Evolutionary conservation across 2,329 filamentous ascomycete genomes (phyloP), one percentile per base, ranked within the genome.

Genomic region (Aquanectria penicillioides): DNA sequence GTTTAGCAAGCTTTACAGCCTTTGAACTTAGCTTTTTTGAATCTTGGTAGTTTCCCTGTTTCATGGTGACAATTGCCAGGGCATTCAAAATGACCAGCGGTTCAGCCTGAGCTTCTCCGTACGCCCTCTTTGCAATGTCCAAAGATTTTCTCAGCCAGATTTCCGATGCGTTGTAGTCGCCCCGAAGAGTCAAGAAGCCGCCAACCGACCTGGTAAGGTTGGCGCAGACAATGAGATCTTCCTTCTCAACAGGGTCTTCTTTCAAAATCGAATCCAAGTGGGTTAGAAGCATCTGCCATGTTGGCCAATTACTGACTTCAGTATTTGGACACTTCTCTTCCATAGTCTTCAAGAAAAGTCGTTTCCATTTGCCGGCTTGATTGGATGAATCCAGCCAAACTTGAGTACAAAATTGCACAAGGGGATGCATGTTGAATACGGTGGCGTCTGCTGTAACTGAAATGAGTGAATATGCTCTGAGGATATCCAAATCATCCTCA

Each of bases 381-480:
- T 56, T 55, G n/a, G 37, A 47, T 17, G 57, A 20, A 7, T 41
- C 57, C n/a, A 69, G 55, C 69, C 67, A 71, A 2, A 29, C 11
- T 5, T 41, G 43, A 3, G 61, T 70, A 25, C 67, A 71, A 22
- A 68, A 66, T 10, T 70, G 62, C 17, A 68, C 62, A 2, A 68
- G 53, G 15, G 65, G 12, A 50, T 68, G 64, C 57, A 68, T 65
- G 40, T 66, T 59, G 6, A 31, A 68, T 9, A 59, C 15, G 4
- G 49, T 54, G 5, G 13, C 7, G 3, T 17, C 10, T 25, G 41
- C 29, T 8, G 38, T 47, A 3, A 40, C 8, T 4, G 47, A 55
- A 23, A 68, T 37, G 17, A 68, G 62, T 4, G 62, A 68, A 48
- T 68, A 68, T 3, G 46, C 59, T 11, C 50, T n/a, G 6, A 66